Percentiles rank a stretch among this genome's conserved stretches.
These are phyloP conservation scores for Apiospora koreana DNA, from an alignment of 2,329 filamentous ascomycete genomes.

Conservation along the genomic window DNA sequence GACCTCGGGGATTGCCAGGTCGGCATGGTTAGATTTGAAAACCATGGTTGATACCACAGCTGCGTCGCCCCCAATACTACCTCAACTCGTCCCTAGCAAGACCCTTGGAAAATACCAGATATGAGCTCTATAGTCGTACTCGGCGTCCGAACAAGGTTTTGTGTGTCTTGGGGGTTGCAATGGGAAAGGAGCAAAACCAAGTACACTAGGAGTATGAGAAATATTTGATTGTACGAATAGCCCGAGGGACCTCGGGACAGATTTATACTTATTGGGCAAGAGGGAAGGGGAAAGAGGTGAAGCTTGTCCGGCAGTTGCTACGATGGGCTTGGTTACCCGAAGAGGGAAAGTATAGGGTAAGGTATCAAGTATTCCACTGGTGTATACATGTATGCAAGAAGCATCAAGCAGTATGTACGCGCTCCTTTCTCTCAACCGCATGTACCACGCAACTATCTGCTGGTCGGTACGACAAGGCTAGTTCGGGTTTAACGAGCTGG, in stretches of 20 bases:
- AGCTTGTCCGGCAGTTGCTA: neutral
- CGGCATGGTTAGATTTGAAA: constrained; percentile 64
- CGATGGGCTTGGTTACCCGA: neutral
- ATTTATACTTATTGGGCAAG: neutral
- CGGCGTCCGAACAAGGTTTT: neutral
- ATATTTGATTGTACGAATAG: constrained; percentile 10
- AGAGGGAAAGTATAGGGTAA: neutral
- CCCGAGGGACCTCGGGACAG: constrained; percentile 13
- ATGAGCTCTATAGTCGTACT: neutral
- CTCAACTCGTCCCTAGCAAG: neutral
- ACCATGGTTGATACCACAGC: constrained; percentile 59
- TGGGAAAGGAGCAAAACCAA: neutral
- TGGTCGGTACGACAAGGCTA: neutral
- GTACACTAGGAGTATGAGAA: constrained; percentile 11
- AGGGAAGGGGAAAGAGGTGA: neutral
- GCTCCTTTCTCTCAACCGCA: too few species aligned
- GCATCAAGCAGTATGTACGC: too few species aligned
- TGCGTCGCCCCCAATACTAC: neutral
- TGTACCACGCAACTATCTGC: too few species aligned
- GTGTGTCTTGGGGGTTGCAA: neutral
- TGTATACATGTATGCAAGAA: too few species aligned
- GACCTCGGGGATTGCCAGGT: constrained; percentile 68
- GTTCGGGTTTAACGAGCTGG: neutral
- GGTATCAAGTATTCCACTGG: too few species aligned
- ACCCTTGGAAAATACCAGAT: too few species aligned